phyloP scores from a whole-genome alignment of 345 rosid genomes.

The Bretschneidera sinensis region DNA sequence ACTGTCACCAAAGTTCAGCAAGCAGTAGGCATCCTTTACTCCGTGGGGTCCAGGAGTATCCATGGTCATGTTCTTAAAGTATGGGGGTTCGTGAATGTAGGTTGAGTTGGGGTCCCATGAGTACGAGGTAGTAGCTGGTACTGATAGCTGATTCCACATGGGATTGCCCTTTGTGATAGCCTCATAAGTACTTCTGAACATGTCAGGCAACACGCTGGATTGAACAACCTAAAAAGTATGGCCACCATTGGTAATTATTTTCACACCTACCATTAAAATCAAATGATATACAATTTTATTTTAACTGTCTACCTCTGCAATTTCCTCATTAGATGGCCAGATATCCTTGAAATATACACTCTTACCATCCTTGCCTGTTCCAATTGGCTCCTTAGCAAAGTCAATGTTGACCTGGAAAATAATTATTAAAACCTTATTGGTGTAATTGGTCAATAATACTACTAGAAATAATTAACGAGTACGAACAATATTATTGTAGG shows the following conservation, averaged over 20 bases:
- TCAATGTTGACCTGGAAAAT: constrained; percentile 81
- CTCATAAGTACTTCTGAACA: constrained; percentile 90
- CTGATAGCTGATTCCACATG: constrained; percentile 84
- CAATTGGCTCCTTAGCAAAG: constrained; percentile 90
- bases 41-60: constrained; percentile 86
- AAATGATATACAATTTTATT: background rate
- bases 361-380: constrained; percentile 81
- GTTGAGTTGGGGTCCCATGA: constrained; percentile 90
- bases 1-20: constrained; percentile 93
- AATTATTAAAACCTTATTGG: background rate
- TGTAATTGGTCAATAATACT: background rate
- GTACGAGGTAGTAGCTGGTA: constrained; percentile 52
- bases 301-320: constrained; percentile 66
- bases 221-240: constrained; percentile 62
- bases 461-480: too few species aligned
- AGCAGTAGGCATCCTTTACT: constrained; percentile 92
- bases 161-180: constrained; percentile 93
- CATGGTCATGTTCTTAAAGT: constrained; percentile 90
- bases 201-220: constrained; percentile 86
- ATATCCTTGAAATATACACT: constrained; percentile 74
- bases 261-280: constrained; percentile 4
- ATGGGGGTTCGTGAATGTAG: constrained; percentile 97
- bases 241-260: constrained; percentile 7
- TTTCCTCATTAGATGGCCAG: constrained; percentile 92
- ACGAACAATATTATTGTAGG: too few species aligned